phyloP scores from a whole-genome alignment of 2,329 filamentous ascomycete genomes.

The Cladosporium sp. region DNA sequence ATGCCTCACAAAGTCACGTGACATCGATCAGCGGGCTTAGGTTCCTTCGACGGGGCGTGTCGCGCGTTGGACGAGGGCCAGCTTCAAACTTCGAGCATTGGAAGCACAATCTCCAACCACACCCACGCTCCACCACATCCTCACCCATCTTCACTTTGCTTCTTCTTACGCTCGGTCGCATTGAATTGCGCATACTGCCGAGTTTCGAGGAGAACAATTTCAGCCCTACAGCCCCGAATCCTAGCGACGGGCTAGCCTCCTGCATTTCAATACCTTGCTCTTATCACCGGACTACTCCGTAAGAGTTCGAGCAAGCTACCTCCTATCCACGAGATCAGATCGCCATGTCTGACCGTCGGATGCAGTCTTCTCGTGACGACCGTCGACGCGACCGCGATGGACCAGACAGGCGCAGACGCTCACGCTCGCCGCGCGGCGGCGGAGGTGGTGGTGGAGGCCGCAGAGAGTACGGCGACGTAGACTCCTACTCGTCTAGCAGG shows the following conservation, averaged over 20 bases:
- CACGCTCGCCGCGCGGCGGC: slow-evolving; percentile 67
- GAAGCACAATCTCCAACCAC: not conserved
- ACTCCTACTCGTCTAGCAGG: slow-evolving; percentile 89
- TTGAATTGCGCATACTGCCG: not conserved
- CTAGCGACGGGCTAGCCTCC: not conserved
- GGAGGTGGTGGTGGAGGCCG: slow-evolving; percentile 70
- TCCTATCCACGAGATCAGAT: slow-evolving; percentile 18
- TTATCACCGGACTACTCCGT: slow-evolving; percentile 6
- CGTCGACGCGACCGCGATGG: slow-evolving; percentile 49
- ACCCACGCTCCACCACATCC: not conserved
- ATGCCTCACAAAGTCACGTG: not conserved
- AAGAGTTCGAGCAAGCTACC: slow-evolving; percentile 16
- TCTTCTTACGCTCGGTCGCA: not conserved
- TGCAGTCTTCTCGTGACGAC: slow-evolving; percentile 50
- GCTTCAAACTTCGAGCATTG: slow-evolving; percentile 13
- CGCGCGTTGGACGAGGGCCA: not conserved
- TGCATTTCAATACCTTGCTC: not conserved
- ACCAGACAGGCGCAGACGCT: slow-evolving; percentile 66
- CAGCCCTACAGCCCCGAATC: not conserved
- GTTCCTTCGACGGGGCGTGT: not conserved
- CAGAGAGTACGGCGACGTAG: slow-evolving; percentile 74
- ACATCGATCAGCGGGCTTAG: not conserved
- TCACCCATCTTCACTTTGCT: not conserved
- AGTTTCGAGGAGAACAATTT: not conserved
- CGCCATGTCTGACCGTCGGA: slow-evolving; percentile 41